A percentile compares a stretch with the other conserved stretches of the same genome.
Evolutionary conservation across 495 filamentous ascomycete species (phyloP).

Genomic region (Hypoxylon rickii): DNA sequence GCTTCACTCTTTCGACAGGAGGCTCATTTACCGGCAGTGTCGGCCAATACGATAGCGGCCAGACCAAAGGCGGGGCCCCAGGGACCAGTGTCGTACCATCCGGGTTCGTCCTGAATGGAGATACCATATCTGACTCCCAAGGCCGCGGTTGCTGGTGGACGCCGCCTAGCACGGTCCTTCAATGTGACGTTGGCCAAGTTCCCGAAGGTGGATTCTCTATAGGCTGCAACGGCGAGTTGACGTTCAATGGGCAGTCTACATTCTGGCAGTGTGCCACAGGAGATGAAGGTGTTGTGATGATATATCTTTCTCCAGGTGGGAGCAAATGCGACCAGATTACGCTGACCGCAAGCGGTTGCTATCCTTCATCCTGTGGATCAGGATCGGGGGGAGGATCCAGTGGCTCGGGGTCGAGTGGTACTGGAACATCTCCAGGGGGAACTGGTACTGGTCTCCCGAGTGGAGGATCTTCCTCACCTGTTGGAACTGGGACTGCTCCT

Average conservation of each 20-base stretch:
- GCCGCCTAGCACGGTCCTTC: constrained; percentile 62
- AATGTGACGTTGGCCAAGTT: constrained; percentile 62
- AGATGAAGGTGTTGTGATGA: constrained; percentile 52
- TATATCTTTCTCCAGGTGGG: constrained; percentile 54
- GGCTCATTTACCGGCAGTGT: constrained; percentile 24
- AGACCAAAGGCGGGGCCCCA: constrained; percentile 17
- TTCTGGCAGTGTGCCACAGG: constrained; percentile 63
- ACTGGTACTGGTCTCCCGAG: too few relatives aligned
- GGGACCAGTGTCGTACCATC: constrained; percentile 16
- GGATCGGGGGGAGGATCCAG: too few relatives aligned
- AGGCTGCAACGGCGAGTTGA: constrained; percentile 52
- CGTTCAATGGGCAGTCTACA: constrained; percentile 45
- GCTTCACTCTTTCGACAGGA: constrained; percentile 28
- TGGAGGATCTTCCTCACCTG: too few relatives aligned
- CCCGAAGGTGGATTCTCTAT: constrained; percentile 55
- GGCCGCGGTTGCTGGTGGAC: constrained; percentile 41
- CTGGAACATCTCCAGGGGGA: constrained; percentile 1
- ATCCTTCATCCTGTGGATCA: constrained; percentile 29
- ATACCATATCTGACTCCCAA: constrained; percentile 29
- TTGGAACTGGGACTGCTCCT: too few relatives aligned
- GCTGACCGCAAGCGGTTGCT: constrained; percentile 56
- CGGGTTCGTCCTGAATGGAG: constrained; percentile 29
- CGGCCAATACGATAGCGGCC: constrained; percentile 32
- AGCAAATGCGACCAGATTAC: constrained; percentile 52
- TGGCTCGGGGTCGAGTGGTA: neutral